Conservation (phyloP, 1,284 basidiomycete species). For the Xerocomus nothofagi region DNA sequence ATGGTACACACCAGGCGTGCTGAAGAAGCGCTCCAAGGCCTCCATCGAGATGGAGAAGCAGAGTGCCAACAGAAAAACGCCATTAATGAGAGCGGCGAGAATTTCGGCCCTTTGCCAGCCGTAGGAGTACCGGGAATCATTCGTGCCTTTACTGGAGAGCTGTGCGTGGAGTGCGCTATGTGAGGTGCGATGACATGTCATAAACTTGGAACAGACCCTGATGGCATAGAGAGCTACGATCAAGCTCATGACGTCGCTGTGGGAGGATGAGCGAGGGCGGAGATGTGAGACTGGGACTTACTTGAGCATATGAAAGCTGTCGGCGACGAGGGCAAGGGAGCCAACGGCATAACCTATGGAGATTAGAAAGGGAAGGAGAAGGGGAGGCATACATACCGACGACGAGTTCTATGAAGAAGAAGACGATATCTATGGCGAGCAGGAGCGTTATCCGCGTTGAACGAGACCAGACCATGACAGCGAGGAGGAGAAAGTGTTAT, state of each 20-base stretch:
- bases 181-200: constrained; percentile 7
- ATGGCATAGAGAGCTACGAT: constrained; percentile 97
- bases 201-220: constrained; percentile 53
- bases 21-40: constrained; percentile 89
- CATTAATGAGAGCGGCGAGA: constrained; percentile 92
- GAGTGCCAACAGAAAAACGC: constrained; percentile 93
- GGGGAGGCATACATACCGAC: constrained; percentile 53
- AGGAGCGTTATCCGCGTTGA: constrained; percentile 78
- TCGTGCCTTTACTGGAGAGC: constrained; percentile 54
- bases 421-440: constrained; percentile 82
- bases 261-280: constrained; percentile 15
- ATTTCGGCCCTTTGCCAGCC: constrained; percentile 99
- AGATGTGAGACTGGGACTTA: constrained; percentile 38
- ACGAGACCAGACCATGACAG: constrained; percentile 62
- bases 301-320: constrained; percentile 99
- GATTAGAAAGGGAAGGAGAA: background rate
- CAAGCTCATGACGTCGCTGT: constrained; percentile 92
- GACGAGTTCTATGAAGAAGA: constrained; percentile 93
- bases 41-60: constrained; percentile 97
- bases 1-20: constrained; percentile 63
- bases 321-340: constrained; percentile 92
- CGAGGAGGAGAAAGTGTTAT: background rate
- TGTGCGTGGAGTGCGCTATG: constrained; percentile 26
- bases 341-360: constrained; percentile 85
- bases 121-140: constrained; percentile 76